Evolutionary conservation across 345 rosid species (phyloP).

Genomic region (Combretum micranthum): DNA sequence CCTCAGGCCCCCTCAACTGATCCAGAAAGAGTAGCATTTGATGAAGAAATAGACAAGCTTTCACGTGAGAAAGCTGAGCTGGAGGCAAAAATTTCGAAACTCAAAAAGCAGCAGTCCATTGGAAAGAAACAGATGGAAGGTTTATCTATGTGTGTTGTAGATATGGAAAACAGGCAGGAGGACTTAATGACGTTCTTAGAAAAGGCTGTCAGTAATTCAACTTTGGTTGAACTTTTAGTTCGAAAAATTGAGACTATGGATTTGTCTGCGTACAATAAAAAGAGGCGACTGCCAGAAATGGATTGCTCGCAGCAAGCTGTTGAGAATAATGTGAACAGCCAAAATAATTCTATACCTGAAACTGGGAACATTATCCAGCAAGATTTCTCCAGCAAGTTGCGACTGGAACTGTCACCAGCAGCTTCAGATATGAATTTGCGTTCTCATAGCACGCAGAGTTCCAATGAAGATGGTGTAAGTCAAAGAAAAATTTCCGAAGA

Average conservation of each 20-base stretch:
- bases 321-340: slow-evolving; percentile 56
- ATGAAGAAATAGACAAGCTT: slow-evolving; percentile 67
- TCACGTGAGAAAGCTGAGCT: slow-evolving; percentile 58
- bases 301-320: slow-evolving; percentile 48
- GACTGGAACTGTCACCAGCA: slow-evolving; percentile 74
- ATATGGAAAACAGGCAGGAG: slow-evolving; percentile 66
- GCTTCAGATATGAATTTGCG: slow-evolving; percentile 79
- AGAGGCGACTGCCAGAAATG: slow-evolving; percentile 63
- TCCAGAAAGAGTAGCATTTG: slow-evolving; percentile 63
- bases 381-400: slow-evolving; percentile 67
- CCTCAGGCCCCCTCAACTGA: slow-evolving; percentile 46
- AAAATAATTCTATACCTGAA: slow-evolving; percentile 52
- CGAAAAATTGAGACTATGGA: slow-evolving; percentile 62
- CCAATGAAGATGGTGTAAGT: slow-evolving; percentile 56
- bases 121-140: slow-evolving; percentile 60
- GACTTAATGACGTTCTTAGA: slow-evolving; percentile 44
- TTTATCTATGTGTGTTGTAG: slow-evolving; percentile 36
- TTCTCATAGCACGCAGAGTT: slow-evolving; percentile 76
- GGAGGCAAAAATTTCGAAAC: slow-evolving; percentile 48
- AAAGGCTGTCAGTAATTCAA: slow-evolving; percentile 45
- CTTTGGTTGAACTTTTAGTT: slow-evolving; percentile 53
- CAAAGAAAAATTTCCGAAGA: slow-evolving; percentile 35
- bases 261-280: slow-evolving; percentile 65
- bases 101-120: slow-evolving; percentile 46
- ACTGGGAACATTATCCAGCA: slow-evolving; percentile 57